These are phyloP conservation scores for Prunus mongolica DNA, from an alignment of 306 rosid species.

Conservation along the genomic window DNA sequence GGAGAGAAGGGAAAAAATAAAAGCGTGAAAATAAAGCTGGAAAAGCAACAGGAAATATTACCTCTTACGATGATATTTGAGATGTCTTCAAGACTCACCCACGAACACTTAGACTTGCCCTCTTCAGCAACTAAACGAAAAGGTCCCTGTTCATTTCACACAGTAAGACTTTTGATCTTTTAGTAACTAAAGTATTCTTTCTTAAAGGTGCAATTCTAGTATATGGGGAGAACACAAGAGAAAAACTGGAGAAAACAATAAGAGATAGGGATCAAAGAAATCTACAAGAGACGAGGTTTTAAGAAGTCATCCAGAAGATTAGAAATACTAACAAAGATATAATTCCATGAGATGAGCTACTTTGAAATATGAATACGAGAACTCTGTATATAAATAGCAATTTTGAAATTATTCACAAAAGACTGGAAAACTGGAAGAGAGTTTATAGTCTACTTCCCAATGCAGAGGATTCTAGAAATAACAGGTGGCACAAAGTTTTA, in stretches of 20 bases:
- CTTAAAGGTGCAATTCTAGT: neutral
- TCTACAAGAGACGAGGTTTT: neutral
- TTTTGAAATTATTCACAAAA: neutral
- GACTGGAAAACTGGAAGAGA: neutral
- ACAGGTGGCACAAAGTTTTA: neutral
- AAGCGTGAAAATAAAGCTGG: conserved; percentile 3
- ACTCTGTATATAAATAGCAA: neutral
- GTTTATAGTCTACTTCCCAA: neutral
- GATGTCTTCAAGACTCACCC: conserved; percentile 95
- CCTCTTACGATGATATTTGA: conserved; percentile 84
- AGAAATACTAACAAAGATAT: neutral
- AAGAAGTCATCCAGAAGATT: neutral
- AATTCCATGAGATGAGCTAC: neutral
- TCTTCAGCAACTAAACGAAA: conserved; percentile 95
- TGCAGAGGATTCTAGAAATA: neutral
- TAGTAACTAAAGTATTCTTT: neutral
- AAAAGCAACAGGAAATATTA: conserved; percentile 31
- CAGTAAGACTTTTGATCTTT: neutral
- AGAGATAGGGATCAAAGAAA: neutral
- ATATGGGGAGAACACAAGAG: neutral
- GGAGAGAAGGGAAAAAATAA: neutral
- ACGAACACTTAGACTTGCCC: conserved; percentile 94
- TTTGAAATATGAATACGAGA: neutral
- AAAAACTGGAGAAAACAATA: neutral
- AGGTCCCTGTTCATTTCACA: conserved; percentile 62